Evolutionary conservation across 371 early-diverging fungal species (phyloP).

Genomic region (Fennellomyces sp.): DNA sequence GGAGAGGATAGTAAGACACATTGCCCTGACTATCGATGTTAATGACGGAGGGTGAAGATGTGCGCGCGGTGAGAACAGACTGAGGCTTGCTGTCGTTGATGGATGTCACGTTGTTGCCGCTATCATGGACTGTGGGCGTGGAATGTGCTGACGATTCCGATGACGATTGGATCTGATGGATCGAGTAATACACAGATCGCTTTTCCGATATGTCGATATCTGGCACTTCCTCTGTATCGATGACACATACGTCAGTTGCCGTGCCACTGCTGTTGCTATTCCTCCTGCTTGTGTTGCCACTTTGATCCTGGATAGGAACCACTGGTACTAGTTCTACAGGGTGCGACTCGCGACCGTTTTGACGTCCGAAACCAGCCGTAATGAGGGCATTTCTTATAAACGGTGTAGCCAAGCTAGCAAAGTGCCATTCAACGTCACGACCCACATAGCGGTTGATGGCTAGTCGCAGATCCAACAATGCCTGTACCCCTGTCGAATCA

Average conservation of each 20-base stretch:
- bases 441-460: conserved; percentile 51
- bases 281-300: not conserved
- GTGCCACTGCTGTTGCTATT: not conserved
- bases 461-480: conserved; percentile 45
- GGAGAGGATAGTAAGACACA: conserved; percentile 3
- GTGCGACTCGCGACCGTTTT: conserved; percentile 11
- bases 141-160: not conserved
- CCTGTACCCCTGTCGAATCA: conserved; percentile 63
- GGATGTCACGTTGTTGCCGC: not conserved
- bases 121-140: not conserved
- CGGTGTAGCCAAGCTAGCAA: conserved; percentile 29
- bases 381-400: conserved; percentile 31
- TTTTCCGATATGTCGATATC: not conserved
- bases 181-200: conserved; percentile 9
- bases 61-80: not conserved
- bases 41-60: conserved; percentile 1
- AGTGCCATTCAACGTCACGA: conserved; percentile 42
- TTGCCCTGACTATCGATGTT: conserved; percentile 6
- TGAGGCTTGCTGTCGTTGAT: not conserved
- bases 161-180: not conserved
- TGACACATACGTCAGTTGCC: not conserved
- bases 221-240: not conserved
- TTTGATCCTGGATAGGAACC: conserved; percentile 9
- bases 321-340: conserved; percentile 16
- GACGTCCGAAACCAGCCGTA: conserved; percentile 33